Evolutionary conservation across 768 basidiomycete genomes (phyloP).

Genomic region (Calocera cornea): DNA sequence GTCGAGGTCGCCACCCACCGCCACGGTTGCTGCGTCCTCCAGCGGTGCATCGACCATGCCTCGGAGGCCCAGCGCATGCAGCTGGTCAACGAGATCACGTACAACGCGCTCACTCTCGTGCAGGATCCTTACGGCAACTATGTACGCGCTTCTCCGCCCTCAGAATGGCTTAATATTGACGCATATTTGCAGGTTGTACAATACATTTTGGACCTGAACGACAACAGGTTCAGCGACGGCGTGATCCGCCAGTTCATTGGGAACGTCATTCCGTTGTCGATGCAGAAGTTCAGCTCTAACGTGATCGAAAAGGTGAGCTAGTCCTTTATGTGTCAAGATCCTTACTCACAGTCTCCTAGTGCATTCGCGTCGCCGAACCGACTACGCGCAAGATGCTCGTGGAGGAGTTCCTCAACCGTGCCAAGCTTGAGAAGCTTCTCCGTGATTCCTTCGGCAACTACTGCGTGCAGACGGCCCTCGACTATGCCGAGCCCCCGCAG

Average conservation of each 20-base stretch:
- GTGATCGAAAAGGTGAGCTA: slow-evolving; percentile 80
- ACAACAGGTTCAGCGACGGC: slow-evolving; percentile 93
- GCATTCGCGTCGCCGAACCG: slow-evolving; percentile 90
- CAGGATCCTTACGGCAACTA: slow-evolving; percentile 96
- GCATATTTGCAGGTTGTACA: slow-evolving; percentile 63
- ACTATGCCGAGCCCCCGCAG: slow-evolving; percentile 92
- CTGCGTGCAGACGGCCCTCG: slow-evolving; percentile 93
- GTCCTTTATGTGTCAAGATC: neutral
- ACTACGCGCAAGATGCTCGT: slow-evolving; percentile 88
- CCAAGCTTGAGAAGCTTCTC: slow-evolving; percentile 85
- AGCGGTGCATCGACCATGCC: slow-evolving; percentile 96
- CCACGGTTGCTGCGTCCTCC: slow-evolving; percentile 96
- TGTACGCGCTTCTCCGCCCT: slow-evolving; percentile 31
- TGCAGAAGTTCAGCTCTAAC: slow-evolving; percentile 99
- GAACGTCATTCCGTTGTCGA: slow-evolving; percentile 92
- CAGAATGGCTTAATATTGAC: slow-evolving; percentile 4
- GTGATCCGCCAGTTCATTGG: slow-evolving; percentile 96
- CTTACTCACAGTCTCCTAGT: slow-evolving; percentile 24
- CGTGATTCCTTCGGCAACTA: slow-evolving; percentile 96
- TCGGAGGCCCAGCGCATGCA: slow-evolving; percentile 90
- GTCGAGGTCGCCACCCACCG: slow-evolving; percentile 97
- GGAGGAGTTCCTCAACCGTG: slow-evolving; percentile 86
- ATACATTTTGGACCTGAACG: slow-evolving; percentile 96
- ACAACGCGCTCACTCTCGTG: slow-evolving; percentile 91
- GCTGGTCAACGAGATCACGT: slow-evolving; percentile 97